Evolutionary conservation across 345 rosid species (phyloP).

Genomic region (Eucalyptus viminalis): DNA sequence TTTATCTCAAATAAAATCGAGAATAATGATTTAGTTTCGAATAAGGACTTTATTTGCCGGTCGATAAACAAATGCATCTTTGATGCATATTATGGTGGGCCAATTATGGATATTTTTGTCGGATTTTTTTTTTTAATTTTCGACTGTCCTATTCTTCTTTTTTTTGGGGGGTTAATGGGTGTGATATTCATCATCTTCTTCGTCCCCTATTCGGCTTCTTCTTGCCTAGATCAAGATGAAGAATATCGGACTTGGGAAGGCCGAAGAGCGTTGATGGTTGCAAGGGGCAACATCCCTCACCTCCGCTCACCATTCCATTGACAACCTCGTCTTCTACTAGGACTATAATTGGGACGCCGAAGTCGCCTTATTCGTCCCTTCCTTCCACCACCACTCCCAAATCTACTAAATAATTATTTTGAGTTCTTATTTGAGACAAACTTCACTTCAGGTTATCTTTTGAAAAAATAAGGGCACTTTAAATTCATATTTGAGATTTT

Average conservation of each 20-base stretch:
- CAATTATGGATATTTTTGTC: too few species aligned
- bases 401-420: too few species aligned
- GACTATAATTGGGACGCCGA: accelerated
- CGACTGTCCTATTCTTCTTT: accelerated
- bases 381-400: too few species aligned
- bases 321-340: too few species aligned
- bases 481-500: accelerated
- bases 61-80: too few species aligned
- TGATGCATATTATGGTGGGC: accelerated
- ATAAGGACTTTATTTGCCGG: accelerated
- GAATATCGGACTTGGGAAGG: accelerated
- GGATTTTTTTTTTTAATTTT: too few species aligned
- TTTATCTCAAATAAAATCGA: accelerated
- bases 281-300: accelerated
- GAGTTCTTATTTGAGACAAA: accelerated
- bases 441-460: accelerated
- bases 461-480: accelerated
- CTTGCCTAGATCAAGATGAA: too few species aligned
- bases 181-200: too few species aligned
- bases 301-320: accelerated
- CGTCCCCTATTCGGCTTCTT: accelerated
- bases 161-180: accelerated
- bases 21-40: accelerated
- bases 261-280: accelerated
- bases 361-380: too few species aligned